Conservation (phyloP, 352 stramenopile genomes). For the Thraustochytrium striatum region DNA sequence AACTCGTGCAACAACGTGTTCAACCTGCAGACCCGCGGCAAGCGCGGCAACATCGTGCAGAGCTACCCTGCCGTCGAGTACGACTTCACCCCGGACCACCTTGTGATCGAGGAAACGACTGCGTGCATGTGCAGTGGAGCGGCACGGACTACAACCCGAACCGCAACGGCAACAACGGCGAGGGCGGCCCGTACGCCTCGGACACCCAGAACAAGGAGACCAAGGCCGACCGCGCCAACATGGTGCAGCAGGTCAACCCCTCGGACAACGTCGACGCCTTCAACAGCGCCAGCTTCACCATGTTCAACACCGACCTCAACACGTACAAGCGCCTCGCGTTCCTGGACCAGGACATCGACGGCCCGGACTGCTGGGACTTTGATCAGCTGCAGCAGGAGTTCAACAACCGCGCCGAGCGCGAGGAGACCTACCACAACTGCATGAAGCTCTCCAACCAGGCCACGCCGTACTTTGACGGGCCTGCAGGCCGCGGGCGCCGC, state of each 20-base stretch:
- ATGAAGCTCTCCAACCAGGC: slow-evolving; percentile 56
- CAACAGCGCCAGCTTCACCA: slow-evolving; percentile 38
- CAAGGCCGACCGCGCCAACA: slow-evolving; percentile 56
- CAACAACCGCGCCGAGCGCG: slow-evolving; percentile 13
- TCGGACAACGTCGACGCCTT: slow-evolving; percentile 52
- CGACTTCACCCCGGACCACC: slow-evolving; percentile 55
- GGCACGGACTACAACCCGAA: slow-evolving; percentile 57
- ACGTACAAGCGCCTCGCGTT: slow-evolving; percentile 51
- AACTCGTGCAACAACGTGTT: slow-evolving; percentile 48
- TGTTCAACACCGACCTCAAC: not conserved
- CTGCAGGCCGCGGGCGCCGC: slow-evolving; percentile 26
- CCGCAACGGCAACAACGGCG: slow-evolving; percentile 56
- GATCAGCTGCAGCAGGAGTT: not conserved
- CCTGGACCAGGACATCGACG: slow-evolving; percentile 55
- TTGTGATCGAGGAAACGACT: slow-evolving; percentile 50
- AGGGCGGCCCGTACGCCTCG: slow-evolving; percentile 54
- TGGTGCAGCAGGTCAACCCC: slow-evolving; percentile 52
- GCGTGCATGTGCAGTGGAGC: slow-evolving; percentile 58
- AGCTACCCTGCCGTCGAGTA: slow-evolving; percentile 58
- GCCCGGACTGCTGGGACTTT: slow-evolving; percentile 20
- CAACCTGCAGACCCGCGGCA: slow-evolving; percentile 57
- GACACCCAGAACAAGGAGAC: slow-evolving; percentile 54
- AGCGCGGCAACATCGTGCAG: slow-evolving; percentile 59
- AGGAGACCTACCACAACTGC: slow-evolving; percentile 55
- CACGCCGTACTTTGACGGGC: slow-evolving; percentile 57